Evolutionary conservation across 2,329 filamentous ascomycete genomes (phyloP).

Genomic region (Phoma sp.): DNA sequence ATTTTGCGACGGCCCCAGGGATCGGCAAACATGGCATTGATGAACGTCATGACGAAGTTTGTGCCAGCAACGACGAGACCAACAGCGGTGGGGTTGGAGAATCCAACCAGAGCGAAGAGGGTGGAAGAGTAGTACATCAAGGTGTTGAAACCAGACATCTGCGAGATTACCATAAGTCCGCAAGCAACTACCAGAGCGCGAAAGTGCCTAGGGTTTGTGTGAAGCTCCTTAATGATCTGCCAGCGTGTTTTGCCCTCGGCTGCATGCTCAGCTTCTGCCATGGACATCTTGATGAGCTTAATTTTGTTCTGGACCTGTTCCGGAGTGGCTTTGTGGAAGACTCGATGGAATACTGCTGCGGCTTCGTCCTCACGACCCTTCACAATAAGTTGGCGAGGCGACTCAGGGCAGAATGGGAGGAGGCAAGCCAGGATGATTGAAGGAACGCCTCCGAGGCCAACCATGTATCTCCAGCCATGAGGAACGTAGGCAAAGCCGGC

Average conservation of each 20-base stretch:
- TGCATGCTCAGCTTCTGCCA: conserved; percentile 51
- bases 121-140: conserved; percentile 56
- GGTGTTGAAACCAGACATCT: conserved; percentile 57
- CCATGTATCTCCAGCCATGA: conserved; percentile 59
- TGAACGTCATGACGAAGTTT: conserved; percentile 60
- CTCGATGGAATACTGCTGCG: conserved; percentile 23
- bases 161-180: conserved; percentile 61
- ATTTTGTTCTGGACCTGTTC: conserved; percentile 57
- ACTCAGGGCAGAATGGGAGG: conserved; percentile 54
- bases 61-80: conserved; percentile 55
- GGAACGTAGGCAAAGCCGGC: conserved; percentile 45
- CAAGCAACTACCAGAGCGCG: conserved; percentile 57
- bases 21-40: conserved; percentile 59
- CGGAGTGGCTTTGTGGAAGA: conserved; percentile 54
- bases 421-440: conserved; percentile 55
- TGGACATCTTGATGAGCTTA: conserved; percentile 49
- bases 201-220: conserved; percentile 54
- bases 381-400: conserved; percentile 57
- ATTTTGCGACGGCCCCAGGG: conserved; percentile 55
- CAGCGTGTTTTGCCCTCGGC: conserved; percentile 52
- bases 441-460: conserved; percentile 40
- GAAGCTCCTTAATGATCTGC: conserved; percentile 57
- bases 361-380: conserved; percentile 54
- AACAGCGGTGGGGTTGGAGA: conserved; percentile 58
- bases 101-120: conserved; percentile 58